Evolutionary conservation across 768 basidiomycete species (phyloP), one percentile per base, ranked within the genome.

Genomic region (Boletus sp.): DNA sequence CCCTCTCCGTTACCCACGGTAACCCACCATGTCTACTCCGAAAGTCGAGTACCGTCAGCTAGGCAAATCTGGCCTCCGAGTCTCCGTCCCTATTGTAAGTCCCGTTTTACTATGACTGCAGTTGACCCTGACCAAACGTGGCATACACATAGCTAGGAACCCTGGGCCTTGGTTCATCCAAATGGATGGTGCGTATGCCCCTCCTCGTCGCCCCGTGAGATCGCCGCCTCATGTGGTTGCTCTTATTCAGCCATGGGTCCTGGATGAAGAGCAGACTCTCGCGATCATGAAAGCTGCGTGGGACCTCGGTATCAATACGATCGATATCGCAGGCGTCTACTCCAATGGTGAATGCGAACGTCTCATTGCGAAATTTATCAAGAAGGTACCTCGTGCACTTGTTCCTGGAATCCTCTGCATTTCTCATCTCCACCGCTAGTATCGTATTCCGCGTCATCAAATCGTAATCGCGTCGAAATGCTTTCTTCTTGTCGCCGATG

Each of bases 231-330:
- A 54, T 54, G 36, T 41, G 32, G 7, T n/a, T 9, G 4, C 17
- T 15, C 28, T 14, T 8, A 33, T 32, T 47, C 44, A 69, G 62
- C 18, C 66, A 11, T 73, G 68, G 64, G 61, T 69, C 32, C 55
- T 67, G 5, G 63, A 61, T 1, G 69, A 68, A 52, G 65, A 63
- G 4, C 52, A 71, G 32, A 66, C 69, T 1, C 50, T 71, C 17
- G 54, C 62, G 50, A 68, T 76, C 58, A 54, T 78, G 55, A 73
- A 76, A 59, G 64, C 64, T 17, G 74, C 76, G 1, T 77, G 67
- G 65, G 70, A 76, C 18, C 56, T 65, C 33, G 77, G 76, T 4
- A 69, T 76, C 52, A 73, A 66, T 48, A 75, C 71, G 7, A 70
- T 72, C 39, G 76, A 76, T 55, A 75, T 73, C 1, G 64, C 73